phyloP scores from a whole-genome alignment of 768 basidiomycete species.

The Tricholoma bakamatsutake region DNA sequence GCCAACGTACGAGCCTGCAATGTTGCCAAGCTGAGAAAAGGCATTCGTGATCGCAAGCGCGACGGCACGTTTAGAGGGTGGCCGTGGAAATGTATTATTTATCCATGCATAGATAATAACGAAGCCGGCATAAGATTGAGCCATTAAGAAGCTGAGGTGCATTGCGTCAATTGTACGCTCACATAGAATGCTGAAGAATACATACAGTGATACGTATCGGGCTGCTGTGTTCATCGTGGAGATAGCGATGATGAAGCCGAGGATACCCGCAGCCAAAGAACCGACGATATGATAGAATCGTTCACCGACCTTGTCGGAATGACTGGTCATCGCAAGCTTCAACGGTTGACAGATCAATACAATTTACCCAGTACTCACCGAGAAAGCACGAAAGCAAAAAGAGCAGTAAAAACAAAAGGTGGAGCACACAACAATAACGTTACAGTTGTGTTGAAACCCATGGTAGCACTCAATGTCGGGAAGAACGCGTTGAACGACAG shows the following conservation, averaged over 20 bases:
- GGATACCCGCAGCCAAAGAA: slow-evolving; percentile 51
- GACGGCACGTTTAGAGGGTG: slow-evolving; percentile 85
- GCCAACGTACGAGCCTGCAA: slow-evolving; percentile 67
- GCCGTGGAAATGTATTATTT: slow-evolving; percentile 45
- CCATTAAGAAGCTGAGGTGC: slow-evolving; percentile 64
- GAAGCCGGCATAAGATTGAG: slow-evolving; percentile 68
- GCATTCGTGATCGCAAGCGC: slow-evolving; percentile 79
- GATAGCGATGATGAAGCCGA: slow-evolving; percentile 64
- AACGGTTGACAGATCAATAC: not conserved
- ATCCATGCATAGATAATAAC: slow-evolving; percentile 57
- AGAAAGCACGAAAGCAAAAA: slow-evolving; percentile 47
- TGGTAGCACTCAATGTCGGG: slow-evolving; percentile 63
- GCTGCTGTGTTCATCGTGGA: slow-evolving; percentile 55
- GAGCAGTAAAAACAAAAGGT: slow-evolving; percentile 62
- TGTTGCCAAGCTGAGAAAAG: slow-evolving; percentile 78
- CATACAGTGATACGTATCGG: slow-evolving; percentile 63
- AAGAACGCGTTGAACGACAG: slow-evolving; percentile 70
- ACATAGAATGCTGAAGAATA: not conserved
- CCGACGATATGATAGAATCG: slow-evolving; percentile 61
- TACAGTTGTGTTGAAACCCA: slow-evolving; percentile 59
- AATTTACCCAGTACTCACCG: slow-evolving; percentile 28
- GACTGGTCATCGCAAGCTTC: slow-evolving; percentile 29
- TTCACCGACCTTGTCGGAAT: slow-evolving; percentile 67
- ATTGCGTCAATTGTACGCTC: slow-evolving; percentile 2
- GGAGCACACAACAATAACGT: slow-evolving; percentile 52